Conservation (phyloP, 345 rosid species). For the Salix dunnii region DNA sequence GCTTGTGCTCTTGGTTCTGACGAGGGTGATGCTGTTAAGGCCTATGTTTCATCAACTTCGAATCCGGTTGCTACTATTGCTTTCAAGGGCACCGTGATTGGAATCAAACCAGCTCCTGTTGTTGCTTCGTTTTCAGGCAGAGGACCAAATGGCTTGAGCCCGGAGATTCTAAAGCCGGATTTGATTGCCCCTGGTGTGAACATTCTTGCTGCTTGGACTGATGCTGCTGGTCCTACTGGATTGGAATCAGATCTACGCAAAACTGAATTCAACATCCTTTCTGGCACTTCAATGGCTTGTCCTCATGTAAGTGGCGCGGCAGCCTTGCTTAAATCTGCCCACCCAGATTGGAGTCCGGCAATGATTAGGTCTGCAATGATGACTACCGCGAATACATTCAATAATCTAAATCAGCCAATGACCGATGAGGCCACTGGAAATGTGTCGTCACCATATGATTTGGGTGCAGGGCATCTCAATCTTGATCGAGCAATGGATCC, state of each 20-base stretch:
- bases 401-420: conserved; percentile 61
- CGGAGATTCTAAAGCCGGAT: conserved; percentile 75
- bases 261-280: conserved; percentile 74
- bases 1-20: conserved; percentile 65
- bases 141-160: conserved; percentile 72
- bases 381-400: conserved; percentile 63
- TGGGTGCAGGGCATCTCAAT: conserved; percentile 65
- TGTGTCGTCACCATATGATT: conserved; percentile 51
- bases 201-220: conserved; percentile 86
- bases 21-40: conserved; percentile 64
- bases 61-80: conserved; percentile 56
- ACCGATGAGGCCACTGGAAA: conserved; percentile 75
- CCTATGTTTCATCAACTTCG: conserved; percentile 36
- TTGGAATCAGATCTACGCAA: conserved; percentile 56
- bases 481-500: conserved; percentile 77
- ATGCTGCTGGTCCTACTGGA: conserved; percentile 68
- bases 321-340: conserved; percentile 77
- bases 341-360: conserved; percentile 75
- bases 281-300: conserved; percentile 85
- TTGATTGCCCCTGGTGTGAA: conserved; percentile 88
- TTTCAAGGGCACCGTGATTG: conserved; percentile 64
- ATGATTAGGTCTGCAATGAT: conserved; percentile 76
- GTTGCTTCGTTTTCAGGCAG: conserved; percentile 80
- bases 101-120: conserved; percentile 76
- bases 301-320: conserved; percentile 84